Conservation (phyloP, 2,329 filamentous ascomycete species). For the Penicillium janthinellum region DNA sequence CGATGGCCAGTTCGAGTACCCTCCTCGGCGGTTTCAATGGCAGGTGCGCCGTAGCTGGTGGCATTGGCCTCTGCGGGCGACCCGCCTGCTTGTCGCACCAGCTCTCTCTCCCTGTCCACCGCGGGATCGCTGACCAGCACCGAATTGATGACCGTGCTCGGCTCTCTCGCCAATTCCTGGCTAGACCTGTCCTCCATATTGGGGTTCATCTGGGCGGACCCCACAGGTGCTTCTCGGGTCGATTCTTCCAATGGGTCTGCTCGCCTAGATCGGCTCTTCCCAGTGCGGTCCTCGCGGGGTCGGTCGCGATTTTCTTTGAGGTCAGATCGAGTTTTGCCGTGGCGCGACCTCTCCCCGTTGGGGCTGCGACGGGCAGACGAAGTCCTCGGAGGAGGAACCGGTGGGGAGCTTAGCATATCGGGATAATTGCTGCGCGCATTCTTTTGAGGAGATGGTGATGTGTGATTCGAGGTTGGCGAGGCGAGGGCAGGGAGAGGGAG, state of each 20-base stretch:
- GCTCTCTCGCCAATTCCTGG: constrained; percentile 68
- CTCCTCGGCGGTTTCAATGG: constrained; percentile 54
- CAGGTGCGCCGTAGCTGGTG: constrained; percentile 52
- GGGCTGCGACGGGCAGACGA: constrained; percentile 64
- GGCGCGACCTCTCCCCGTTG: constrained; percentile 46
- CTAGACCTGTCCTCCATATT: constrained; percentile 59
- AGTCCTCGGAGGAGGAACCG: constrained; percentile 76
- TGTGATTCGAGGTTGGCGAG: constrained; percentile 43
- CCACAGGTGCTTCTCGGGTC: constrained; percentile 39
- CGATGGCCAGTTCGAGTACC: constrained; percentile 38
- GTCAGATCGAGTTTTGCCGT: constrained; percentile 42
- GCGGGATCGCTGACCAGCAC: constrained; percentile 75
- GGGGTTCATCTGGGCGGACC: constrained; percentile 38
- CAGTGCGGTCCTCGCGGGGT: constrained; percentile 43
- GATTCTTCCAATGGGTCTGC: constrained; percentile 42
- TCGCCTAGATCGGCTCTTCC: constrained; percentile 43
- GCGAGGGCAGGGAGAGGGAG: constrained; percentile 45
- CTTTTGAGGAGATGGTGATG: constrained; percentile 32
- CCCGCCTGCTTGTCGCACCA: constrained; percentile 67
- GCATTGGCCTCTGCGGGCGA: constrained; percentile 47
- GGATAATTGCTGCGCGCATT: constrained; percentile 38
- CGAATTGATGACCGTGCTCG: constrained; percentile 76
- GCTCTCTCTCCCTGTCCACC: constrained; percentile 71
- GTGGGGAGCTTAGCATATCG: constrained; percentile 61
- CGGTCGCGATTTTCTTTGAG: constrained; percentile 41